Base-by-base conservation (phyloP, 768 basidiomycete genomes). In the Lactarius vividus region DNA sequence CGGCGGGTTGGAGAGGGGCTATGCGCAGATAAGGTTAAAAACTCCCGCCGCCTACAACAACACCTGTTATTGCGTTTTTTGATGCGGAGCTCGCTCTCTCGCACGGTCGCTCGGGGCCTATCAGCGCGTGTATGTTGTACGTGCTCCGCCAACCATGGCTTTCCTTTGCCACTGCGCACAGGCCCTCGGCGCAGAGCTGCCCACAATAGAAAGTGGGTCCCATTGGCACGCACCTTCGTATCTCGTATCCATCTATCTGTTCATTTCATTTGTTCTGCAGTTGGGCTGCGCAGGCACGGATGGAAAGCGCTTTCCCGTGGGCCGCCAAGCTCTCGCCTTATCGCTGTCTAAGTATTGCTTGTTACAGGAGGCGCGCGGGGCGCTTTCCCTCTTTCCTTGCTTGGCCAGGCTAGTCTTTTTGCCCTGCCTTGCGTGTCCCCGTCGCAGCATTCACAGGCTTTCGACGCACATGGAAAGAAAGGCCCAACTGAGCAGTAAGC, bases 271-370 rank as follows among this genome's bases (percentile, higher is more conserved):
- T n/a, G 44, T 46, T 9, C 44, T 46, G 44, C 44, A 46, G 63
- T 44, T 59, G 31, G 52, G 52, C 58, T 54, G 58, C 63, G 31
- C 63, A 60, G 63, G 63, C 63, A 64, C 49, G 26, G 26, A 52
- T 28, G 26, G 26, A 26, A 2, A 13, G n/a, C 23, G 23, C 23
- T 23, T 52, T 52, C 49, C 49, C 23, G 23, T 26, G 49, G 23
- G 11, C 23, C 5, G 49, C 49, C 23, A 26, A 49, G 23, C 6
- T 11, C n/a, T 11, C n/a, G 49, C 5, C 49, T 52, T 52, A 52
- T 52, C 49, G 49, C 26, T 52, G 49, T 52, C 49, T 4, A 23
- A 23, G 46, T 28, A 6, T 23, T 52, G 6, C 49, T 52, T 28
- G 49, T 52, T 52, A 26, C 26, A 52, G 49, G 23, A 26, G 26